These are phyloP conservation scores for Scutellaria baicalensis DNA, from an alignment of 257 asterid species.

Conservation along the genomic window DNA sequence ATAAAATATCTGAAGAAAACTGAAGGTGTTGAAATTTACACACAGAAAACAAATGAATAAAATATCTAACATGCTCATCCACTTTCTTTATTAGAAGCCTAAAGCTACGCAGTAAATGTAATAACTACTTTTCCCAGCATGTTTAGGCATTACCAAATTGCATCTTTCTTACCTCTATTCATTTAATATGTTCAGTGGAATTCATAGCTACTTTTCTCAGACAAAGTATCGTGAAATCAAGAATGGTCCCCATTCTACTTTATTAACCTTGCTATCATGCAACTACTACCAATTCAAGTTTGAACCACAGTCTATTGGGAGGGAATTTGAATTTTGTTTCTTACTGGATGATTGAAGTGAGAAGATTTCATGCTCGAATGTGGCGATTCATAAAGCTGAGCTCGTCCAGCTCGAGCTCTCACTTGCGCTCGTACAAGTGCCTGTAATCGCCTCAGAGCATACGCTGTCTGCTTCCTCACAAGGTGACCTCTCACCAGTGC, in stretches of 20 bases:
- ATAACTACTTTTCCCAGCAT: not conserved
- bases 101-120: not conserved
- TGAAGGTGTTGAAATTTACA: not conserved
- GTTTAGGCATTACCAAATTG: not conserved
- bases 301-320: slow-evolving; percentile 1
- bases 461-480: slow-evolving; percentile 64
- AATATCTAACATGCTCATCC: not conserved
- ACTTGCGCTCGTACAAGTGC: slow-evolving; percentile 61
- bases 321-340: slow-evolving; percentile 9
- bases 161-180: not conserved
- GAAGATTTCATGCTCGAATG: slow-evolving; percentile 44
- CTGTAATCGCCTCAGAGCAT: slow-evolving; percentile 41
- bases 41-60: not conserved
- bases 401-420: slow-evolving; percentile 50
- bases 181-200: not conserved
- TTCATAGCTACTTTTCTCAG: not conserved
- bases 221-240: not conserved
- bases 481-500: slow-evolving; percentile 82
- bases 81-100: not conserved
- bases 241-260: slow-evolving; percentile 25
- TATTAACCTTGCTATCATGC: not conserved
- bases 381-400: slow-evolving; percentile 44
- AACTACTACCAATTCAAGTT: slow-evolving; percentile 14
- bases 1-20: too few relatives aligned
- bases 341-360: slow-evolving; percentile 40